These are phyloP conservation scores for Lentinula aciculospora DNA, from an alignment of 768 basidiomycete genomes.

Conservation along the genomic window DNA sequence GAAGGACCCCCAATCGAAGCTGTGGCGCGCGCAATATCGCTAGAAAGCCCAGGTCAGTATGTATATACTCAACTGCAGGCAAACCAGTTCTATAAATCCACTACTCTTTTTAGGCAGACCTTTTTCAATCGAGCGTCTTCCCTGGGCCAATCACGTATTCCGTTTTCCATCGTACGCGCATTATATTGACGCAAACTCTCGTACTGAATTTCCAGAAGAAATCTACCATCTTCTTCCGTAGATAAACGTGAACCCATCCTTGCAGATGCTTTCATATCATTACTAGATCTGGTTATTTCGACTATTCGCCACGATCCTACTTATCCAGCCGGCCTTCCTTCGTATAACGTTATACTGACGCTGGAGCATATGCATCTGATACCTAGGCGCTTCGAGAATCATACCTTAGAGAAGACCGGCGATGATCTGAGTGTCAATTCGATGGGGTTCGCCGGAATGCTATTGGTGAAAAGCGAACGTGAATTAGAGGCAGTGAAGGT, in stretches of 20 bases:
- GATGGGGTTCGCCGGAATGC: slow-evolving; percentile 84
- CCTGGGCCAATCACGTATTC: slow-evolving; percentile 78
- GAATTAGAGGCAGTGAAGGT: slow-evolving; percentile 67
- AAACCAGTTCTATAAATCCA: background rate
- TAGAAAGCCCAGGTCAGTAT: slow-evolving; percentile 53
- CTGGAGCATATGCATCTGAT: slow-evolving; percentile 82
- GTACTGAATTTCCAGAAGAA: background rate
- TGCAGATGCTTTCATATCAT: slow-evolving; percentile 57
- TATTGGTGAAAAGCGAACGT: slow-evolving; percentile 78
- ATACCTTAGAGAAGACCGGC: slow-evolving; percentile 46
- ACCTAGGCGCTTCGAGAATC: slow-evolving; percentile 66
- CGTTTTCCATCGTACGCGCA: slow-evolving; percentile 40
- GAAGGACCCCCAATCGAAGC: slow-evolving; percentile 73
- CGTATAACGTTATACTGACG: slow-evolving; percentile 82
- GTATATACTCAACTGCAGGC: slow-evolving; percentile 10
- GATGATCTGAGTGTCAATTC: slow-evolving; percentile 72
- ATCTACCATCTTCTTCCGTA: slow-evolving; percentile 27
- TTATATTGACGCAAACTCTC: background rate
- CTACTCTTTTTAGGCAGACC: slow-evolving; percentile 55
- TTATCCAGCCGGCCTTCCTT: slow-evolving; percentile 59
- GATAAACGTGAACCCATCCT: slow-evolving; percentile 47
- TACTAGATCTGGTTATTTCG: slow-evolving; percentile 73
- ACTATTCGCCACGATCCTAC: slow-evolving; percentile 62
- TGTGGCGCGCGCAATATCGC: slow-evolving; percentile 48
- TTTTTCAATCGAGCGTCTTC: slow-evolving; percentile 58